phyloP scores from a whole-genome alignment of 257 asterid species.

The Fraxinus cuspidata region DNA sequence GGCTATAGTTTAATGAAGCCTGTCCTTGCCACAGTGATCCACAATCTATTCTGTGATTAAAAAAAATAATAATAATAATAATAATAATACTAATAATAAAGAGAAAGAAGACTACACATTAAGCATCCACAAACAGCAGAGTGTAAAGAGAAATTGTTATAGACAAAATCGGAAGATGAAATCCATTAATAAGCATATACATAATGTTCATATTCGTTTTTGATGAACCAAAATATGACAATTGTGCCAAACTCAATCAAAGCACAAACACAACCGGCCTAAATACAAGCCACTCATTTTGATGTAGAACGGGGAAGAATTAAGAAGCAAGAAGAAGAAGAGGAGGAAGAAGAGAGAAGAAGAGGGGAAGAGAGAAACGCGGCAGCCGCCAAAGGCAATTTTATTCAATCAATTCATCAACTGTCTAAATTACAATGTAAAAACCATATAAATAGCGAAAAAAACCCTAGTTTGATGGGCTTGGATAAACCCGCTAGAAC shows the following conservation, averaged over 20 bases:
- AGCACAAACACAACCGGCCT: not conserved
- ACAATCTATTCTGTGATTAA: conserved; percentile 48
- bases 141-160: conserved; percentile 1
- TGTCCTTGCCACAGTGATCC: conserved; percentile 40
- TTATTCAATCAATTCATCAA: too few relatives aligned
- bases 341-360: too few relatives aligned
- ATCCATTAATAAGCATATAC: not conserved
- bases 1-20: conserved; percentile 37
- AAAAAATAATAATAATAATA: not conserved
- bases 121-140: conserved; percentile 6
- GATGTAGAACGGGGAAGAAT: too few relatives aligned
- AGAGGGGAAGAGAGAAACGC: too few relatives aligned
- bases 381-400: too few relatives aligned
- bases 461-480: too few relatives aligned
- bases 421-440: too few relatives aligned
- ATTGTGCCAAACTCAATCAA: not conserved
- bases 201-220: not conserved
- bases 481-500: too few relatives aligned
- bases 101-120: conserved; percentile 7
- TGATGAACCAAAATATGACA: not conserved
- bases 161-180: not conserved
- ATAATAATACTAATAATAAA: not conserved
- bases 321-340: too few relatives aligned
- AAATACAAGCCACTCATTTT: not conserved
- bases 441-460: too few relatives aligned